Evolutionary conservation across 345 rosid genomes (phyloP).

Genomic region (Lepidium didymum): DNA sequence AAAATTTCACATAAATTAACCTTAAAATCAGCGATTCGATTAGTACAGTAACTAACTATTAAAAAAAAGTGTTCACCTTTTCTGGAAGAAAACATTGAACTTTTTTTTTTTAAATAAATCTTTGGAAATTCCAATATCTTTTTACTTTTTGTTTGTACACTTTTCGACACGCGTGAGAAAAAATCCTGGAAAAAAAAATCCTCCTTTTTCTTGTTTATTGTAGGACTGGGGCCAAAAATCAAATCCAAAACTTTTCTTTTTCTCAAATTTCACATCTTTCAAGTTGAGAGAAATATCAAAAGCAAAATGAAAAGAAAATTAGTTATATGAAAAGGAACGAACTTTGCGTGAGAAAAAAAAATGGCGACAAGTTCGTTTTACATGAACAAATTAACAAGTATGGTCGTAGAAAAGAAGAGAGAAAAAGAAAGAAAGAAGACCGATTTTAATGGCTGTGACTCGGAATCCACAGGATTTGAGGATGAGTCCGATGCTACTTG

Average conservation of each 20-base stretch:
- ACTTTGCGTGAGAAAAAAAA: not conserved
- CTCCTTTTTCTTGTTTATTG: not conserved
- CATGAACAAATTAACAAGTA: conserved; percentile 6
- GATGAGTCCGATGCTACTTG: conserved; percentile 54
- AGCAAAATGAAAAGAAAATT: not conserved
- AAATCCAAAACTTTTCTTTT: conserved; percentile 20
- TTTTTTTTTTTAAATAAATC: not conserved
- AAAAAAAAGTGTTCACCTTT: not conserved
- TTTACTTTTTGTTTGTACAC: not conserved
- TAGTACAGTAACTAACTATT: not conserved
- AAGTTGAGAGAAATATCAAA: conserved; percentile 7
- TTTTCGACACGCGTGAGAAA: conserved; percentile 26
- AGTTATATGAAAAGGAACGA: not conserved
- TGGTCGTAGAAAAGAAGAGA: not conserved
- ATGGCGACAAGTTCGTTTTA: not conserved
- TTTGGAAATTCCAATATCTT: conserved; percentile 10
- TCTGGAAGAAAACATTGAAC: not conserved
- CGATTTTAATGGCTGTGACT: conserved; percentile 35
- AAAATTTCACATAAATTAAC: not conserved
- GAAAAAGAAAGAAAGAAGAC: not conserved
- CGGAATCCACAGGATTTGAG: conserved; percentile 31
- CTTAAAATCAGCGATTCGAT: not conserved
- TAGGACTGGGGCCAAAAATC: conserved; percentile 17
- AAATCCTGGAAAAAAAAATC: not conserved
- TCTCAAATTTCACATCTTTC: not conserved